Evolutionary conservation across 75 land plant species (phyloP), one percentile per base, ranked within the genome.

Genomic region (Picea sitchensis): DNA sequence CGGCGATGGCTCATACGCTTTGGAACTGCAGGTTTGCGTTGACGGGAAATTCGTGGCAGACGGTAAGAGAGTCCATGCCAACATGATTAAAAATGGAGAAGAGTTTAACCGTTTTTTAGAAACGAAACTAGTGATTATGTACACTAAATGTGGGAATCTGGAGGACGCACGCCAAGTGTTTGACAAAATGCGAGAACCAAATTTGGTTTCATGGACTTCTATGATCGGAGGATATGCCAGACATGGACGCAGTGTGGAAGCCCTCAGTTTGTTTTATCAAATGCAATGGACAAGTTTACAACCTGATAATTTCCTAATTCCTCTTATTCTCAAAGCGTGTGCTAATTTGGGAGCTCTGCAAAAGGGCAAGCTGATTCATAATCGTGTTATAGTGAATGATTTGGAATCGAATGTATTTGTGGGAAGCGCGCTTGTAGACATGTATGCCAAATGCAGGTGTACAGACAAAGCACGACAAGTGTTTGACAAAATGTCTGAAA

Each of bases 41-140:
- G 56, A 41, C 11, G 8, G 51, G 4, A 71, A 71, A 41, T 38
- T 56, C 5, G 13, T 71, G 47, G 23, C 41, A 44, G 54, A 71
- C 3, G 74, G 74, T 21, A 71, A 13, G 74, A 71, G 23, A 18
- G 3, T 71, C 11, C 74, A 71, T 44, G 11, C 26, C 54, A n/a
- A 20, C 11, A 6, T 71, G 2, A 18, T 71, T 41, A 44, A 71
- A 71, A 20, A 4, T 71, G 54, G 74, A 4, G 8, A 44, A 15
- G 26, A 41, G 15, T 11, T 20, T 41, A 23, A 44, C 12, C 5
- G 21, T 20, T 44, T 71, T 71, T 44, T 44, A 71, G 87, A 82
- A 76, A 58, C 86, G 5, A 82, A 88, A 12, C 79, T 92, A 69
- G 36, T 92, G 47, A 89, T 90, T 76, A 90, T 92, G 92, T 88